These are phyloP conservation scores for Pontederia paniculata DNA, from an alignment of 176 grass and related monocot species.

Conservation along the genomic window DNA sequence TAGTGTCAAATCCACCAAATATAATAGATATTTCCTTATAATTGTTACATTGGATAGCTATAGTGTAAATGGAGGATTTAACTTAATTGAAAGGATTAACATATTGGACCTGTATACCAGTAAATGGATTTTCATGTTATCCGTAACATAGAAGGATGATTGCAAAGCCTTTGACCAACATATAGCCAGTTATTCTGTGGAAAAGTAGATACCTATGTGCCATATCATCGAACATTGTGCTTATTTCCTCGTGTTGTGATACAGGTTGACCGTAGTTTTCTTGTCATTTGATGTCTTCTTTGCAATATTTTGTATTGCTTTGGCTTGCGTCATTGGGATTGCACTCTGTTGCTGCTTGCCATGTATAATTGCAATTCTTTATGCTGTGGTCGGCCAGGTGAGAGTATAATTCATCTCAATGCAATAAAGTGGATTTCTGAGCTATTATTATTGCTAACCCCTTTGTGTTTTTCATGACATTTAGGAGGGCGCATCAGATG, in stretches of 20 bases:
- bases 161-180: neutral
- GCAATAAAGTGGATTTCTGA: neutral
- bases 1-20: no score
- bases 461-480: conserved; percentile 4
- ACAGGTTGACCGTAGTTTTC: conserved; percentile 68
- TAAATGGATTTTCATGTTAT: no score
- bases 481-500: conserved; percentile 92
- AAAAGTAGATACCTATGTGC: neutral
- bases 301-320: conserved; percentile 62
- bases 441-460: neutral
- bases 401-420: conserved; percentile 1
- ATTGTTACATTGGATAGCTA: no score
- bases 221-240: neutral
- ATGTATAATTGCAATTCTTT: conserved; percentile 90
- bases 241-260: conserved; percentile 15
- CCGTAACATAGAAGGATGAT: conserved; percentile 1
- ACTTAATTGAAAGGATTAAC: no score
- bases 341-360: conserved; percentile 96
- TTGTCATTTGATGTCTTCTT: conserved; percentile 88
- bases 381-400: conserved; percentile 81
- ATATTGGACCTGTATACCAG: no score
- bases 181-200: conserved; percentile 1
- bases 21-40: no score
- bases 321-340: conserved; percentile 84
- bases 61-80: no score